Evolutionary conservation across 352 stramenopile species (phyloP).

Genomic region (Phytophthora fragariaefolia): DNA sequence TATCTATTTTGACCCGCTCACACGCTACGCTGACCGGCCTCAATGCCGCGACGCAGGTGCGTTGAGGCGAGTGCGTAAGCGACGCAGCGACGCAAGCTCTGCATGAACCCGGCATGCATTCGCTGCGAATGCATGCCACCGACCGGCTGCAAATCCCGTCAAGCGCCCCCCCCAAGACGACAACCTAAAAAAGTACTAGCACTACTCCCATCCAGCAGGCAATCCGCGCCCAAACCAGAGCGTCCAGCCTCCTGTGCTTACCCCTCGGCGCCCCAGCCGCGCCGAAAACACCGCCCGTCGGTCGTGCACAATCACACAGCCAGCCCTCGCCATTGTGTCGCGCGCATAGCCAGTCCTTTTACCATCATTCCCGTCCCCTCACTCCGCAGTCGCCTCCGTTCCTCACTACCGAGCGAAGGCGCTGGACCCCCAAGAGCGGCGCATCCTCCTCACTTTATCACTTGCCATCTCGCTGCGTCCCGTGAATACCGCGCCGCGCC

Average conservation of each 20-base stretch:
- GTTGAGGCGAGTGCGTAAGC: neutral
- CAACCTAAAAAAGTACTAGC: too few relatives aligned
- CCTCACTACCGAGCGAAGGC: neutral
- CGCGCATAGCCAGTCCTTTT: neutral
- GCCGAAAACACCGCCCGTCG: neutral
- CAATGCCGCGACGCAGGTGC: slow-evolving; percentile 1
- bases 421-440: neutral
- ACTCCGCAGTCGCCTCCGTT: slow-evolving; percentile 1
- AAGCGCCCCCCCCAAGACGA: too few relatives aligned
- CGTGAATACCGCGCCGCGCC: neutral
- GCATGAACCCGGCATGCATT: neutral
- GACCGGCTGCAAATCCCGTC: neutral
- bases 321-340: neutral
- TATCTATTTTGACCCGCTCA: neutral
- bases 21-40: neutral
- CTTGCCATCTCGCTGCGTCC: neutral
- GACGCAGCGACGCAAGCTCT: neutral
- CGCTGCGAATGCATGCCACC: neutral
- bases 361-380: neutral
- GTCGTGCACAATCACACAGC: neutral
- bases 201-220: too few relatives aligned
- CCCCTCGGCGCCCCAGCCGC: too few relatives aligned
- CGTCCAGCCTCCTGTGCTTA: too few relatives aligned
- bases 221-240: too few relatives aligned
- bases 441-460: neutral